phyloP scores from a whole-genome alignment of 2,329 filamentous ascomycete genomes.

The Diaporthe sp. region DNA sequence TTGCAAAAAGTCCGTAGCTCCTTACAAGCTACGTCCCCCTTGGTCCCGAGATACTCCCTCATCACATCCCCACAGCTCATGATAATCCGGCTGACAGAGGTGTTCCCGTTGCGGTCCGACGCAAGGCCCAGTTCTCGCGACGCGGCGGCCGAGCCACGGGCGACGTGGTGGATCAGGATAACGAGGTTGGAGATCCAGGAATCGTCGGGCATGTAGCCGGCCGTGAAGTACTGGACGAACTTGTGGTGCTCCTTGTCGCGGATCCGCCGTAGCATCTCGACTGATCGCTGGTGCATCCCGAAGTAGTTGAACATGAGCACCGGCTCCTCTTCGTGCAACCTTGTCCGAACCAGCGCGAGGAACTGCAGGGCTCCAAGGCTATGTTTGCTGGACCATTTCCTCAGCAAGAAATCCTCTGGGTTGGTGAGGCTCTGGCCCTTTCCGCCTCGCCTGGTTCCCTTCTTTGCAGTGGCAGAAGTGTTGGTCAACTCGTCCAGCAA shows the following conservation, averaged over 20 bases:
- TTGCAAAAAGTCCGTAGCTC: slow-evolving; percentile 16
- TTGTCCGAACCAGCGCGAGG: slow-evolving; percentile 9
- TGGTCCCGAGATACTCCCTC: neutral
- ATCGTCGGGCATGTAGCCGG: slow-evolving; percentile 12
- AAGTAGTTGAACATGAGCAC: slow-evolving; percentile 28
- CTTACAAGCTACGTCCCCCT: slow-evolving; percentile 1
- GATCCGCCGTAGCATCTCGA: slow-evolving; percentile 22
- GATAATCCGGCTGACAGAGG: slow-evolving; percentile 4
- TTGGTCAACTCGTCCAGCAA: neutral
- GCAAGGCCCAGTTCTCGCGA: neutral
- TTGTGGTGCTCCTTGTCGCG: slow-evolving; percentile 16
- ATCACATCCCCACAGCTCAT: slow-evolving; percentile 19
- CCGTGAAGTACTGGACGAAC: slow-evolving; percentile 12
- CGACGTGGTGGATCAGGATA: neutral
- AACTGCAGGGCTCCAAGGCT: slow-evolving; percentile 9
- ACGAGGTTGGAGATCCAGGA: slow-evolving; percentile 20
- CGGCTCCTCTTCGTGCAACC: slow-evolving; percentile 21
- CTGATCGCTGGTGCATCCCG: neutral
- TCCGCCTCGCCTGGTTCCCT: neutral
- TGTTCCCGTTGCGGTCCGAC: neutral
- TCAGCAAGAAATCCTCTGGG: neutral
- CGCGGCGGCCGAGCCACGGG: neutral
- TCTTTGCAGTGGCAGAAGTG: neutral
- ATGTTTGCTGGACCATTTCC: slow-evolving; percentile 8
- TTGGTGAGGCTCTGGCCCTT: neutral